These are phyloP conservation scores for Aspergillus sp. DNA, from an alignment of 2,329 filamentous ascomycete genomes.

Conservation along the genomic window DNA sequence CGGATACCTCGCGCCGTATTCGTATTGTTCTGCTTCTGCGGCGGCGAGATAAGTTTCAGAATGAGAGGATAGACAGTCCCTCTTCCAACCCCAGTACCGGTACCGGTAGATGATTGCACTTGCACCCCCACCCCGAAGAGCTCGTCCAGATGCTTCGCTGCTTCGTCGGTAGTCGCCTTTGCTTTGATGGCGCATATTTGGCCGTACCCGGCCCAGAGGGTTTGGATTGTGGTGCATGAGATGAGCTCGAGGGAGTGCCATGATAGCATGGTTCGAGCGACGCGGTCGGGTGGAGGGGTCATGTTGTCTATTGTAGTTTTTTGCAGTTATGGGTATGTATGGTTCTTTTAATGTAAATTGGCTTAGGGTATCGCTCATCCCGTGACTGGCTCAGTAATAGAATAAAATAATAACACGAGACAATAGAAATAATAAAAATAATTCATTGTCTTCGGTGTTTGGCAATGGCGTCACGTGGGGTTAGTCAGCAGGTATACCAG, in stretches of 20 bases:
- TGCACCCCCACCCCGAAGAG: conserved; percentile 22
- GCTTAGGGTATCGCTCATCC: no score
- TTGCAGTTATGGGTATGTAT: background rate
- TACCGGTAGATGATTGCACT: background rate
- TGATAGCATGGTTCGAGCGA: conserved; percentile 30
- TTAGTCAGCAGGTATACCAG: no score
- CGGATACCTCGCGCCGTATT: background rate
- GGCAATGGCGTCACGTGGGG: no score
- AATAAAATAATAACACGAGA: no score
- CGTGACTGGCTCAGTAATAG: no score
- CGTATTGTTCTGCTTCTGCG: conserved; percentile 25
- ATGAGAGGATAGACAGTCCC: conserved; percentile 42
- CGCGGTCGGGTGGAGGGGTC: conserved; percentile 13
- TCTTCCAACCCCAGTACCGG: conserved; percentile 1
- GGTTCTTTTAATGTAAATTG: background rate
- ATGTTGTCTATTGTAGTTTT: background rate
- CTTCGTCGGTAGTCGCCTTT: conserved; percentile 27
- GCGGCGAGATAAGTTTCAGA: conserved; percentile 62
- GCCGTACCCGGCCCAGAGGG: conserved; percentile 51
- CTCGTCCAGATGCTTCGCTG: conserved; percentile 20
- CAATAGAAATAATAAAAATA: no score
- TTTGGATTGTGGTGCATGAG: conserved; percentile 37
- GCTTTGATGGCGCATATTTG: conserved; percentile 58
- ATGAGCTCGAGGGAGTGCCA: conserved; percentile 29
- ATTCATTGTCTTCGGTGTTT: no score